Conservation (phyloP, 176 grass and related monocot species). For the Oryza punctata region DNA sequence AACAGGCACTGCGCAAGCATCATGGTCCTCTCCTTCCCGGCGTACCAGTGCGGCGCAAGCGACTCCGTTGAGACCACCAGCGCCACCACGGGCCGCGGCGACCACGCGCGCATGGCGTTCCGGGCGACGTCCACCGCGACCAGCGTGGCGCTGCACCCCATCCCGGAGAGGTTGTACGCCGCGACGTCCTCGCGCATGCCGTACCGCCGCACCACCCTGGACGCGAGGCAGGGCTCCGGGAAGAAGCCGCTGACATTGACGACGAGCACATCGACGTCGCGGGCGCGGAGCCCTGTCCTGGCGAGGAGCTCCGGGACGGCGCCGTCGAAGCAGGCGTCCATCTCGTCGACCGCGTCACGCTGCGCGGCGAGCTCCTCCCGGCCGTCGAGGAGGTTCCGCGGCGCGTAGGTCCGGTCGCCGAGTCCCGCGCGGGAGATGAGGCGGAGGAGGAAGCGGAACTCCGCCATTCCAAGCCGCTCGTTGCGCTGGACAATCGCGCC, state of each 20-base stretch:
- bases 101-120: conserved; percentile 40
- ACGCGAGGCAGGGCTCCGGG: conserved; percentile 44
- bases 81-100: conserved; percentile 15
- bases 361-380: conserved; percentile 36
- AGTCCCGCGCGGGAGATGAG: conserved; percentile 41
- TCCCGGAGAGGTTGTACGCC: conserved; percentile 53
- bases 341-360: background rate
- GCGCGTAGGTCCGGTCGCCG: conserved; percentile 50
- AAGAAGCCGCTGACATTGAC: conserved; percentile 45
- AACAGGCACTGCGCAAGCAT: conserved; percentile 53
- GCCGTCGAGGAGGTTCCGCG: conserved; percentile 20
- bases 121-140: conserved; percentile 36
- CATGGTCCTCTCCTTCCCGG: conserved; percentile 54
- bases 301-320: conserved; percentile 42
- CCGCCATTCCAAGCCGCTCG: background rate
- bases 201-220: conserved; percentile 29
- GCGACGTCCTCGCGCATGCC: conserved; percentile 49
- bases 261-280: conserved; percentile 48
- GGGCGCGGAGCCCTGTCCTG: background rate
- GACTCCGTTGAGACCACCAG: conserved; percentile 47
- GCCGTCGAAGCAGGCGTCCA: conserved; percentile 36
- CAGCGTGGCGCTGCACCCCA: conserved; percentile 51
- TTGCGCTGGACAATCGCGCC: conserved; percentile 32
- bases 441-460: conserved; percentile 51
- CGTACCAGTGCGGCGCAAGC: conserved; percentile 47